Evolutionary conservation across 83 land plant genomes (phyloP), one percentile per base, ranked within the genome.

Genomic region (Isoetes engelmannii): DNA sequence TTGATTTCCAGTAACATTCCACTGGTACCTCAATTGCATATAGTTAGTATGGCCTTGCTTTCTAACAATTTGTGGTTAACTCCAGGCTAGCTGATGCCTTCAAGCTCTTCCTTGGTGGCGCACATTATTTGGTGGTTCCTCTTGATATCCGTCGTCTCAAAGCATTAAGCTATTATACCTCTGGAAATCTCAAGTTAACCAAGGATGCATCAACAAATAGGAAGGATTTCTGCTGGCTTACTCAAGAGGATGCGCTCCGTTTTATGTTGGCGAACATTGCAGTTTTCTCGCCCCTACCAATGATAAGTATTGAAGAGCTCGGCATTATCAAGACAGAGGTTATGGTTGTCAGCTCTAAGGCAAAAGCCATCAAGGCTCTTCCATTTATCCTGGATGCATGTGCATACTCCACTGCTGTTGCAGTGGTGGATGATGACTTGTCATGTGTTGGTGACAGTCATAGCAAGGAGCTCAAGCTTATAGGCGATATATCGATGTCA

Each of bases 161-260:
- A 19, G 20, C n/a, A 8, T 15, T 15, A 19, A 15, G 9, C n/a
- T 60, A 60, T 60, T 12, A 17, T 51, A 51, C 13, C 15, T 12
- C 17, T 51, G 15, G 55, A 17, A 57, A 57, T 15, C 50, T 61
- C 4, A 70, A 70, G 3, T 9, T 4, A 10, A 70, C 45, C n/a
- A 6, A 7, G 6, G 44, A 17, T 4, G 43, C 0, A 73, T 85
- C 42, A 61, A 48, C 45, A 48, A 18, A 44, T 73, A 65, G 65
- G 17, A 68, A 71, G 75, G 79, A 85, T 37, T 85, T 71, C 61
- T 90, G 96, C 56, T 90, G 91, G 91, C 69, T 90, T 5, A 81
- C 85, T 4, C 96, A 84, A 37, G 92, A 90, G 47, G 96, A 90
- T 70, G 59, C 87, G 7, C 69, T 87, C 42, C 77, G 91, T 20